Percentiles rank a stretch among this genome's conserved stretches.
phyloP scores from a whole-genome alignment of 805 yeast species.

The Candida sonorensis region DNA sequence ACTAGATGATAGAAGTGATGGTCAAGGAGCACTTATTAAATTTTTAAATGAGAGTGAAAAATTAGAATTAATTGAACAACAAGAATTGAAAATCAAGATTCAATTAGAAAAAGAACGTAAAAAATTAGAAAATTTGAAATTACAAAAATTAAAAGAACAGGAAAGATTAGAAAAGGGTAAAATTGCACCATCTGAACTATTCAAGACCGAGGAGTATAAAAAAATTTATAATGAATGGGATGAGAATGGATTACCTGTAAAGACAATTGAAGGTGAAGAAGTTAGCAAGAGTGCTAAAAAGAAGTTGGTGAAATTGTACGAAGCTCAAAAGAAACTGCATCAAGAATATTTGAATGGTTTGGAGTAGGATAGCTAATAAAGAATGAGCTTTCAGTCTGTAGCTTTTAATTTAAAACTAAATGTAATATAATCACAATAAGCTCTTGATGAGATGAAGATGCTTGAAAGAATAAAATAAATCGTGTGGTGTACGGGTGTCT shows the following conservation, averaged over 20 bases:
- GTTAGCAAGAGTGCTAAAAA: slow-evolving; percentile 80
- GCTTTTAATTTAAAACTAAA: too few relatives aligned
- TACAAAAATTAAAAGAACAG: slow-evolving; percentile 54
- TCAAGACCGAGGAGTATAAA: slow-evolving; percentile 40
- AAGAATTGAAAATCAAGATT: slow-evolving; percentile 48
- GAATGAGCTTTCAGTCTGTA: too few relatives aligned
- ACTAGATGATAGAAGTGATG: slow-evolving; percentile 80
- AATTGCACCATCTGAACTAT: slow-evolving; percentile 65
- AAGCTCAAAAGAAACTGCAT: slow-evolving; percentile 75
- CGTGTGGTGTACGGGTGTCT: too few relatives aligned
- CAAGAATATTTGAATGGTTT: slow-evolving; percentile 55
- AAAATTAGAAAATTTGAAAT: slow-evolving; percentile 55
- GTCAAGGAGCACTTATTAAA: slow-evolving; percentile 75
- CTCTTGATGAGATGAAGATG: too few relatives aligned
- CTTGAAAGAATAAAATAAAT: too few relatives aligned
- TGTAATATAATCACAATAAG: too few relatives aligned
- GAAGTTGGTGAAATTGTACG: slow-evolving; percentile 73
- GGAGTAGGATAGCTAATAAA: too few relatives aligned
- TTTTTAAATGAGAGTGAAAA: slow-evolving; percentile 67
- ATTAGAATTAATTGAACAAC: slow-evolving; percentile 53
- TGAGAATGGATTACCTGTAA: slow-evolving; percentile 74
- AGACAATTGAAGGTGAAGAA: slow-evolving; percentile 71
- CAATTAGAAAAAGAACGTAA: slow-evolving; percentile 31
- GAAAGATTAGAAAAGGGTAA: slow-evolving; percentile 64
- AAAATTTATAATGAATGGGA: slow-evolving; percentile 67